Base-by-base conservation (phyloP, 108 stramenopile species). In the Asterionellopsis glacialis region DNA sequence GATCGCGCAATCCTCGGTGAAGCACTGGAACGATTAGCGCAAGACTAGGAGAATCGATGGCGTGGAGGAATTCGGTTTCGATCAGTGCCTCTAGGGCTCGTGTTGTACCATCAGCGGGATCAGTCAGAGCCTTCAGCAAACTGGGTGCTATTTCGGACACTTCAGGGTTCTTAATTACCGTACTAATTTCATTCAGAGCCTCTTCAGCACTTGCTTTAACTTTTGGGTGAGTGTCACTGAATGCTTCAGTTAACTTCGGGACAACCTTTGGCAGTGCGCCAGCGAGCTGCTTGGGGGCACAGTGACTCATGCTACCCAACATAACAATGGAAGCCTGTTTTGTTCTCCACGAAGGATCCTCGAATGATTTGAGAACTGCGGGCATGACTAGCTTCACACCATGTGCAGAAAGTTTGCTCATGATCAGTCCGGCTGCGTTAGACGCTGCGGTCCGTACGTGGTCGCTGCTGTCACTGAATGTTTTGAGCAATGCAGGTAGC, bases 341-440 rank as follows among this genome's bases (percentile, higher is more conserved):
- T 94, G 95, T 97, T 61, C 98, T 69, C 99, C 99, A 99, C 26
- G 97, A 79, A 11, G 85, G 73, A 50, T 98, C 96, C 48, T 95
- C 83, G 55, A 97, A 90, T 11, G 95, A 93, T 42, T 82, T 80
- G 14, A 99, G 81, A 23, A 99, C 95, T 18, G 96, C 88, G 24
- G 97, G 97, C 75, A 98, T 83, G 9, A 98, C 86, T 2, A 96
- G 75, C 79, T 99, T 99, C 28, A 99, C 97, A 26, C 99, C 98
- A 70, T 83, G 82, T 85, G 81, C 94, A 40, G 93, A 94, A 10
- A 99, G 87, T 55, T 95, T 96, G 70, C 86, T 87, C 96, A 99
- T 98, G 61, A 99, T 97, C 13, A 88, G 68, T 21, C 82, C 84
- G 12, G 85, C 91, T 9, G 96, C 85, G 24, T 75, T 68, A 23